Percentiles rank a stretch among this genome's conserved stretches.
These are phyloP conservation scores for Ceratocystis papillata DNA, from an alignment of 2,329 filamentous ascomycete genomes.

Conservation along the genomic window DNA sequence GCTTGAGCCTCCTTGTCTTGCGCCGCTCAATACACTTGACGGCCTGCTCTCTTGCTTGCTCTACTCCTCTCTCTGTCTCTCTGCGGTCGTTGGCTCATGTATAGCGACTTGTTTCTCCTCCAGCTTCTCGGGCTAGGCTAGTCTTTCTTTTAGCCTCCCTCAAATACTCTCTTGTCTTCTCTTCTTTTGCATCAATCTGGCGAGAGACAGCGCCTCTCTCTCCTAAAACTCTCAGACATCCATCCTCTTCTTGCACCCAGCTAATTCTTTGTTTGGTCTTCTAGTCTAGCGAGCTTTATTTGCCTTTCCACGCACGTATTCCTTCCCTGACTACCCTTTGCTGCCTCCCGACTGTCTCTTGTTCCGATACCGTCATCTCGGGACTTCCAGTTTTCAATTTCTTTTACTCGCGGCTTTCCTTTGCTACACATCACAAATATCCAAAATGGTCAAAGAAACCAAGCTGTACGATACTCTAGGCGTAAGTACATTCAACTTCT, in stretches of 20 bases:
- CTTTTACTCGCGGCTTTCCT: not conserved
- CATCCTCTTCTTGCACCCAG: not conserved
- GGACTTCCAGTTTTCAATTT: not conserved
- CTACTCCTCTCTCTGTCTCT: not conserved
- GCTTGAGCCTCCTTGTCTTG: too few species aligned
- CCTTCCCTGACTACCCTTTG: not conserved
- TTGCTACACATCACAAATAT: not conserved
- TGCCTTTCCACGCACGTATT: not conserved
- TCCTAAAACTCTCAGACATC: too few species aligned
- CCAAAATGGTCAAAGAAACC: slow-evolving; percentile 62
- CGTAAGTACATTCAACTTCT: slow-evolving; percentile 40
- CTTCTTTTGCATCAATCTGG: not conserved
- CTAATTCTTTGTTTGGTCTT: not conserved
- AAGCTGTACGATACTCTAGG: slow-evolving; percentile 70
- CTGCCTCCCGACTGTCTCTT: not conserved
- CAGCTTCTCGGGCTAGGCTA: not conserved
- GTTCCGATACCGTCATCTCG: not conserved
- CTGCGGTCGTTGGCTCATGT: not conserved
- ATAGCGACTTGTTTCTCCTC: too few species aligned
- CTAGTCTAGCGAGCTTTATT: not conserved
- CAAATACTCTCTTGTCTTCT: not conserved
- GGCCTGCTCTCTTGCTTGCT: not conserved
- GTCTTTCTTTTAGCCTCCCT: not conserved
- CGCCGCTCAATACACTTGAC: too few species aligned
- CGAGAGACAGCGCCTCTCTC: not conserved